phyloP scores from a whole-genome alignment of 2,329 filamentous ascomycete genomes.

The Juglanconis sp. region DNA sequence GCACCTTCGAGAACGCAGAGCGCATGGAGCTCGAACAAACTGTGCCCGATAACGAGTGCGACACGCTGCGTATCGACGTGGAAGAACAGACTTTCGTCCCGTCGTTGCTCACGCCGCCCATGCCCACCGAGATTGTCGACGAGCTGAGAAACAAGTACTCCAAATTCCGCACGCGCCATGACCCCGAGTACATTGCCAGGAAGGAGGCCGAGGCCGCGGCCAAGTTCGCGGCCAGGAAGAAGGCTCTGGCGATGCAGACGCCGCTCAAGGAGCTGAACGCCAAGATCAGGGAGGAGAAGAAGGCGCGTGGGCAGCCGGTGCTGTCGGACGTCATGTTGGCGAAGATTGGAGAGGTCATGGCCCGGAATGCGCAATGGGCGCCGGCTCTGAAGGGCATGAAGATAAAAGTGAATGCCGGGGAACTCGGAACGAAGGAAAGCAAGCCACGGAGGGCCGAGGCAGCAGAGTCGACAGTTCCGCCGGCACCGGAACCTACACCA shows the following conservation, averaged over 20 bases:
- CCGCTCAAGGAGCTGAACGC: slow-evolving; percentile 59
- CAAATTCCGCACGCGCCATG: slow-evolving; percentile 77
- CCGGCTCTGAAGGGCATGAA: slow-evolving; percentile 31
- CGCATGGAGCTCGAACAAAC: slow-evolving; percentile 39
- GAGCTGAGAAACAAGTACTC: slow-evolving; percentile 84
- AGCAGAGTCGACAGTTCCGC: slow-evolving; percentile 12
- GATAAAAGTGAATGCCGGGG: no score
- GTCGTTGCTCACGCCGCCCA: slow-evolving; percentile 72
- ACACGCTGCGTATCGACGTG: slow-evolving; percentile 74
- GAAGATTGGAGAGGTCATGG: slow-evolving; percentile 61
- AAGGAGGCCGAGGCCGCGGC: slow-evolving; percentile 37
- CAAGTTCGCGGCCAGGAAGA: slow-evolving; percentile 35
- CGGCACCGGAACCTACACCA: neutral
- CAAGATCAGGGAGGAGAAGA: slow-evolving; percentile 49
- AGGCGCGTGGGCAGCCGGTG: slow-evolving; percentile 51
- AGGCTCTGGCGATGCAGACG: slow-evolving; percentile 43
- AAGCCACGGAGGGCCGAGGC: slow-evolving; percentile 25
- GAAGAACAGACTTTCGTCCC: slow-evolving; percentile 75
- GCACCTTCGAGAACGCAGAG: slow-evolving; percentile 33
- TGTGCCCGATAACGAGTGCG: slow-evolving; percentile 49
- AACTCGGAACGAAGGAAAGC: no score
- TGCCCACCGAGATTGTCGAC: slow-evolving; percentile 75
- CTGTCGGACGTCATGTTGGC: slow-evolving; percentile 58
- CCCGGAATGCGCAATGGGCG: slow-evolving; percentile 45
- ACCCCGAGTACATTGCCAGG: slow-evolving; percentile 63